A percentile compares a stretch with the other conserved stretches of the same genome.
Evolutionary conservation across 768 basidiomycete species (phyloP).

Genomic region (Tephrocybe sp.): DNA sequence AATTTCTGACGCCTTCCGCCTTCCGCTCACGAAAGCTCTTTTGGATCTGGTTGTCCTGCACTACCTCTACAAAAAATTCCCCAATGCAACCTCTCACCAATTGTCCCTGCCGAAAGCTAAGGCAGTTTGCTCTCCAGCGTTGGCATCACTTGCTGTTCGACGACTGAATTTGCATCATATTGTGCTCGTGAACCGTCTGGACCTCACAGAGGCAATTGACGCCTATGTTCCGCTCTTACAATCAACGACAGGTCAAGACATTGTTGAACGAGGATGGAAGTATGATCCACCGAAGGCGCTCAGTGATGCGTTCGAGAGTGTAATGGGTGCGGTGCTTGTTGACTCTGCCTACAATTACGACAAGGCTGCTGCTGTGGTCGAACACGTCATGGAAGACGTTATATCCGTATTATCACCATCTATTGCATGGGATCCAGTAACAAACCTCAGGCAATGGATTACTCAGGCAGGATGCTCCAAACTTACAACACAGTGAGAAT

Average conservation of each 20-base stretch:
- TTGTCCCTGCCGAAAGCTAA: constrained; percentile 70
- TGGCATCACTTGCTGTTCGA: constrained; percentile 69
- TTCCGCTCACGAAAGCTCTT: constrained; percentile 46
- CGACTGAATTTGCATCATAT: constrained; percentile 67
- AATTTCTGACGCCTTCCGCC: constrained; percentile 10
- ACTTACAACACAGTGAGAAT: constrained; percentile 29
- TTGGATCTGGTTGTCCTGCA: constrained; percentile 71
- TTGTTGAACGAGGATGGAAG: constrained; percentile 72
- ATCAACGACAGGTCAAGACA: constrained; percentile 53
- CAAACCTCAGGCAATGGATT: constrained; percentile 69
- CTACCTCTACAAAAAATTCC: constrained; percentile 70
- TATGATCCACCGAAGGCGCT: constrained; percentile 85
- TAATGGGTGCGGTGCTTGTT: constrained; percentile 81
- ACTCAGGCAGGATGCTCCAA: constrained; percentile 55
- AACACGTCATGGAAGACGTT: constrained; percentile 66
- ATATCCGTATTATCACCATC: constrained; percentile 58
- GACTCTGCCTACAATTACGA: constrained; percentile 80
- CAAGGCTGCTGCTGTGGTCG: constrained; percentile 57
- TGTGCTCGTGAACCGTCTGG: constrained; percentile 66
- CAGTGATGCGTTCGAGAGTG: constrained; percentile 83
- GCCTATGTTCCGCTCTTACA: constrained; percentile 62
- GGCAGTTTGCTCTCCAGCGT: constrained; percentile 71
- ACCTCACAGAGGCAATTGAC: constrained; percentile 64
- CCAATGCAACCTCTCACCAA: constrained; percentile 71
- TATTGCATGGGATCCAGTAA: constrained; percentile 69